phyloP scores from a whole-genome alignment of 139 green algal genomes.

The Picochlorum costavermella region DNA sequence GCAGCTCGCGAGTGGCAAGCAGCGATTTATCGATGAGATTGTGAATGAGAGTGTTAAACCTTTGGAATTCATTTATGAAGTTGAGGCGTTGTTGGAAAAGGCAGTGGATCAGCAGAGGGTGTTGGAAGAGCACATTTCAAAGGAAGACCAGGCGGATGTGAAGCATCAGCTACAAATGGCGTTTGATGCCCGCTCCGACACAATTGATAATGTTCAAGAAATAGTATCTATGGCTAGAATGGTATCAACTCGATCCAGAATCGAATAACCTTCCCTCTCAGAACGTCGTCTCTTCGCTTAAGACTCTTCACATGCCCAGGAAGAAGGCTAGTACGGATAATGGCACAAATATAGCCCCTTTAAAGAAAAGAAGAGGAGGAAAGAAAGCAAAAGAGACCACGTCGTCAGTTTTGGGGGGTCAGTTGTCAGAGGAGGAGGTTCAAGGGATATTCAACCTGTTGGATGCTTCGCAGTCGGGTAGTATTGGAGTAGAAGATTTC shows the following conservation, averaged over 20 bases:
- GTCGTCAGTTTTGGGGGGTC: too few species aligned
- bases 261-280: too few species aligned
- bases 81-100: slow-evolving; percentile 1
- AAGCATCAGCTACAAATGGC: slow-evolving; percentile 3
- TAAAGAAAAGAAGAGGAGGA: too few species aligned
- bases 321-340: too few species aligned
- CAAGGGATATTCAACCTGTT: too few species aligned
- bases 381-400: too few species aligned
- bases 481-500: too few species aligned
- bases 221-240: slow-evolving; percentile 2
- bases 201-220: slow-evolving; percentile 8
- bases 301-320: too few species aligned
- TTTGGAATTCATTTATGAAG: slow-evolving; percentile 7
- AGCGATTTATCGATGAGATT: slow-evolving; percentile 8
- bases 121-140: neutral
- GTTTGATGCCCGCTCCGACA: neutral
- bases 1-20: neutral
- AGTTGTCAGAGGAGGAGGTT: too few species aligned
- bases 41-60: neutral
- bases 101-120: slow-evolving; percentile 6
- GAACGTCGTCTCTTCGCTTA: too few species aligned
- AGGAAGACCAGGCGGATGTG: neutral
- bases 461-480: too few species aligned
- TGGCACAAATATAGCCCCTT: too few species aligned
- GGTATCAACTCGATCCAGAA: neutral